Evolutionary conservation across 164 flowering plant species (phyloP).

Genomic region (Nelumbo lutea): DNA sequence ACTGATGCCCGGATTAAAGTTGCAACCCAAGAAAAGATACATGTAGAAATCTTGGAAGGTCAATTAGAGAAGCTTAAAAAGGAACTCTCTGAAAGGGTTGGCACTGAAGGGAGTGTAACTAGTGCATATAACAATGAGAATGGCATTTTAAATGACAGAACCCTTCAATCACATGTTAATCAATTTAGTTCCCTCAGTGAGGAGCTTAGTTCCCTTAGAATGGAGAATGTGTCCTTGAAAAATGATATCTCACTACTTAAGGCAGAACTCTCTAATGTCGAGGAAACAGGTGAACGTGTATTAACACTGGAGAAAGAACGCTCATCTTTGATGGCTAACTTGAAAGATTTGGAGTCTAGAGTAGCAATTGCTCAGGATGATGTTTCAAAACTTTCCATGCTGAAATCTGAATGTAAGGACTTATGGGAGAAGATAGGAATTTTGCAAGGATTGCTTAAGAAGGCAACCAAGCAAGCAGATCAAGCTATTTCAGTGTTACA

Average conservation of each 20-base stretch:
- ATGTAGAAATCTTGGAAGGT: conserved; percentile 59
- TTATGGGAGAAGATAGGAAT: conserved; percentile 62
- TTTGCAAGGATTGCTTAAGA: conserved; percentile 64
- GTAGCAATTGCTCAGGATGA: conserved; percentile 64
- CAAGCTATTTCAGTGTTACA: conserved; percentile 67
- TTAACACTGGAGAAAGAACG: conserved; percentile 60
- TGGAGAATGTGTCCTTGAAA: conserved; percentile 59
- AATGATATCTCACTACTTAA: conserved; percentile 55
- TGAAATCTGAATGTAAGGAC: conserved; percentile 60
- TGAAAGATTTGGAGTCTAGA: conserved; percentile 63
- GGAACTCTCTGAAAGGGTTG: conserved; percentile 43
- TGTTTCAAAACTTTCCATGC: conserved; percentile 48
- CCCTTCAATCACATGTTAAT: conserved; percentile 11
- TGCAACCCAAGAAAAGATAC: conserved; percentile 82
- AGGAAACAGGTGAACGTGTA: conserved; percentile 58
- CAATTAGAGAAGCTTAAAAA: conserved; percentile 62
- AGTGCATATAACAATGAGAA: conserved; percentile 17
- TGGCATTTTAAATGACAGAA: conserved; percentile 13
- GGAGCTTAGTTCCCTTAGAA: conserved; percentile 58
- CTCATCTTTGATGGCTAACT: conserved; percentile 39
- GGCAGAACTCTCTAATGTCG: conserved; percentile 40
- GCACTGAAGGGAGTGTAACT: conserved; percentile 17
- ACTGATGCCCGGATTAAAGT: conserved; percentile 78
- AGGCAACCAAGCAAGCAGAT: conserved; percentile 77
- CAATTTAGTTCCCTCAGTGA: conserved; percentile 34